Evolutionary conservation across 2,329 filamentous ascomycete genomes (phyloP), one percentile per base, ranked within the genome.

Genomic region (Fonsecaea erecta): DNA sequence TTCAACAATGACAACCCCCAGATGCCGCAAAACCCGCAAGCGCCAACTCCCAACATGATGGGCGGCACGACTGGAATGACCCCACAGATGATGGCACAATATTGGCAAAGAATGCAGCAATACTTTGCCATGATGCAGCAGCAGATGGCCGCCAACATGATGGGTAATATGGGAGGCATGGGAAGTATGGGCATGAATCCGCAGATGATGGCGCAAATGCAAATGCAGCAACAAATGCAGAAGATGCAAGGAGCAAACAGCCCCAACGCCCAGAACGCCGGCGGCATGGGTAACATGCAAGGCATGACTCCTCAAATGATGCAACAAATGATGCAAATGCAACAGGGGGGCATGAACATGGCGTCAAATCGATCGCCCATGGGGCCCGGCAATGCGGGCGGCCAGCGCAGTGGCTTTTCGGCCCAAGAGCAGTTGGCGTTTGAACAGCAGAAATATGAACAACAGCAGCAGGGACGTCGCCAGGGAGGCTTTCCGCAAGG

Each of bases 81-180:
- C 21, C 94, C 94, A 0, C 93, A 97, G 74, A 89, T 96, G 83
- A 97, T 98, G 93, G 95, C 95, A 1, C 93, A 97, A 77, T 97
- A 98, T 80, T 96, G 95, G 88, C 92, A 97, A 77, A 88, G 93
- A 54, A 98, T 99, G 94, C 95, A 99, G 78, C 92, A 97, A 76
- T 97, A 96, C 79, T 96, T 97, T 78, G 84, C 89, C 63, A 89
- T 97, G 85, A 95, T 97, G 92, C 93, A 96, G 78, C 91, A 94
- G 74, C 90, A 95, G 75, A 92, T 96, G 86, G 90, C 89, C 55
- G 76, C 78, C 69, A 77, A 80, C 63, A 75, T 77, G 68, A 94
- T 94, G 88, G 78, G 77, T 26, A 76, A 80, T 64, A 87, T 84
- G 93, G 87, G 75, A 88, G 82, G 80, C 43, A 83, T 82, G 75